phyloP scores from a whole-genome alignment of 768 basidiomycete genomes.

The Brasilioporus rufonigricans region DNA sequence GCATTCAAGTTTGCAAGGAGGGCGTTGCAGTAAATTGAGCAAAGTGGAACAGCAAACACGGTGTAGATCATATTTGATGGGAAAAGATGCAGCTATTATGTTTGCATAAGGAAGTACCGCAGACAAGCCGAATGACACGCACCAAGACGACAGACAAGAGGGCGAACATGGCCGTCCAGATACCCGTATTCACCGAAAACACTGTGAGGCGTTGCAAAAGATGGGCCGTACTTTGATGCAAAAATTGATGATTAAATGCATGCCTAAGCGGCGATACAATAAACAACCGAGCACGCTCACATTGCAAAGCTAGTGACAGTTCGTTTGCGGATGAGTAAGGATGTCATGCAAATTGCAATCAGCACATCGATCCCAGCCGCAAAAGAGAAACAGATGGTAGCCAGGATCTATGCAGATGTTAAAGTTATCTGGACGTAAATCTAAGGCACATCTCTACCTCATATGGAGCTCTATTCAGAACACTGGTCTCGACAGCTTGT shows the following conservation, averaged over 20 bases:
- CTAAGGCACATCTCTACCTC: background rate
- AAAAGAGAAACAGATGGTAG: background rate
- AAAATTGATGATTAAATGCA: background rate
- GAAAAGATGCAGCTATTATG: background rate
- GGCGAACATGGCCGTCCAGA: background rate
- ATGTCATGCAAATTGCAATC: constrained; percentile 3
- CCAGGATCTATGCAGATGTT: background rate
- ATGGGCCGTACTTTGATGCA: background rate
- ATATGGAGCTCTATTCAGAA: background rate
- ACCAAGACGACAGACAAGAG: background rate
- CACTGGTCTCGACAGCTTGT: background rate
- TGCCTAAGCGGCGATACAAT: too few species aligned
- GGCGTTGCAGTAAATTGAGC: constrained; percentile 9
- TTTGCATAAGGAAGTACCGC: background rate
- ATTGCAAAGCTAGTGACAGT: background rate
- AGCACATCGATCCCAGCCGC: constrained; percentile 4
- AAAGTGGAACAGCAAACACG: constrained; percentile 6
- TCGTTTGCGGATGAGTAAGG: constrained; percentile 1
- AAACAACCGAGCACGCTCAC: background rate
- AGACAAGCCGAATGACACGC: background rate
- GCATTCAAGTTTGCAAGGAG: constrained; percentile 11
- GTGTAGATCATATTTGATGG: background rate
- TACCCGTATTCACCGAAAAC: background rate
- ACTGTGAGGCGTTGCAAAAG: constrained; percentile 7
- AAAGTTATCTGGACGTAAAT: background rate